Conservation (phyloP, 805 yeast genomes). For the Myxozyma melibiosi region DNA sequence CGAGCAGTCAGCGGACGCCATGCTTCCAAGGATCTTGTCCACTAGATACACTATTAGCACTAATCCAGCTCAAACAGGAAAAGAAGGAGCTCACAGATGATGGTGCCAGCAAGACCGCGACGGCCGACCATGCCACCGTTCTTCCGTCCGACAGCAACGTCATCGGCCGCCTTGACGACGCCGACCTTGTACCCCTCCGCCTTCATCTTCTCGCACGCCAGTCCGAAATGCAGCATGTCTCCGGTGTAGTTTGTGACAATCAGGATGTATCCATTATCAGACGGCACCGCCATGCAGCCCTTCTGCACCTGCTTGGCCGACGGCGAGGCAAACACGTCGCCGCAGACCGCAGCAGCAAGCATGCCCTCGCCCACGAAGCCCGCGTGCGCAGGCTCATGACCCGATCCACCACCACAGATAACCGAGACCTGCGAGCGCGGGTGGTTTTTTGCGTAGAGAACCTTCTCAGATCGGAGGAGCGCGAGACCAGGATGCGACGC, state of each 20-base stretch:
- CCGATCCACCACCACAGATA: constrained; percentile 91
- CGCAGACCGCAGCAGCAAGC: constrained; percentile 85
- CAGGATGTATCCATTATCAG: constrained; percentile 61
- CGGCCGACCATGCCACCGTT: constrained; percentile 92
- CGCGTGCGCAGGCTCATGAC: constrained; percentile 93
- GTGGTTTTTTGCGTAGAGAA: constrained; percentile 36
- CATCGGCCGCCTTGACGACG: constrained; percentile 80
- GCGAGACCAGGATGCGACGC: constrained; percentile 48
- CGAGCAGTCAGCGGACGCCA: constrained; percentile 49
- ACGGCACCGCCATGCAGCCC: constrained; percentile 49
- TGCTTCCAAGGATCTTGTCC: constrained; percentile 83
- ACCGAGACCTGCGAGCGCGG: constrained; percentile 52
- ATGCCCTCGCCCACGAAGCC: constrained; percentile 89
- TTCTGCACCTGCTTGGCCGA: constrained; percentile 80
- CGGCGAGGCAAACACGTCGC: constrained; percentile 89
- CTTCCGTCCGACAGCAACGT: constrained; percentile 88
- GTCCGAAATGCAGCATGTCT: constrained; percentile 88
- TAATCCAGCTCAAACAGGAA: not conserved
- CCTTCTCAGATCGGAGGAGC: constrained; percentile 56
- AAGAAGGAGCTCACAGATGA: constrained; percentile 43
- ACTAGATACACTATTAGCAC: constrained; percentile 42
- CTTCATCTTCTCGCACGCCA: constrained; percentile 85
- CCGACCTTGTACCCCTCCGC: constrained; percentile 76
- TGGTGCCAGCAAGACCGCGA: constrained; percentile 92
- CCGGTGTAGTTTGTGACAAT: constrained; percentile 94